Evolutionary conservation across 176 grass and related monocot species (phyloP).

Genomic region (Cenchrus americanus): DNA sequence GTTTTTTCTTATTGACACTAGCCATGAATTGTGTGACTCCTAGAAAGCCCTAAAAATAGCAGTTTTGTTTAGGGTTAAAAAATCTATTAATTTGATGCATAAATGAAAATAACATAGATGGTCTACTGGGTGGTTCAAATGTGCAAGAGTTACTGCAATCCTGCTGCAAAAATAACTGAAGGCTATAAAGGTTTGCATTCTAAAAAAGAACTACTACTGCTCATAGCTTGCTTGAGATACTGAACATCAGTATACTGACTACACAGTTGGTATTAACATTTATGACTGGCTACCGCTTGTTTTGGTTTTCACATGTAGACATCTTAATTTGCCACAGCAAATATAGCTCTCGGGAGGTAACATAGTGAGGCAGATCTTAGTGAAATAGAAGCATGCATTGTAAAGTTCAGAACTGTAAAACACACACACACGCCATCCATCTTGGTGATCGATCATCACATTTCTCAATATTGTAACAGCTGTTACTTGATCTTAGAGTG

Average conservation of each 20-base stretch:
- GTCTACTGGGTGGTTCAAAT: neutral
- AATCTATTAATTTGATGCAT: neutral
- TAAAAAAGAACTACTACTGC: neutral
- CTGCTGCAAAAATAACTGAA: constrained; percentile 11
- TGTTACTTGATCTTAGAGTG: neutral
- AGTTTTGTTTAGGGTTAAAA: neutral
- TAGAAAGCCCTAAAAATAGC: constrained; percentile 5
- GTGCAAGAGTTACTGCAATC: neutral
- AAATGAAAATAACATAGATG: neutral
- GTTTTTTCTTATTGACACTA: neutral
- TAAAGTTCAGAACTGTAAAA: neutral
- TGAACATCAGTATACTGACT: neutral
- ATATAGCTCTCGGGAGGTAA: constrained; percentile 11
- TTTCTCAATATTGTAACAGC: constrained; percentile 2
- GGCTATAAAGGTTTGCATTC: neutral
- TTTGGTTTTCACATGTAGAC: neutral
- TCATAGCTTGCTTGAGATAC: neutral
- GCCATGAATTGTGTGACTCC: neutral
- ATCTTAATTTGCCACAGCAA: neutral
- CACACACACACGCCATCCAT: neutral
- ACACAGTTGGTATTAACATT: neutral
- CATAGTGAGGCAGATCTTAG: neutral
- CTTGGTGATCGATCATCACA: neutral
- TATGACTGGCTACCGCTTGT: neutral
- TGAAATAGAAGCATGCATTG: constrained; percentile 2